Base-by-base conservation (phyloP, 2,329 filamentous ascomycete genomes). In the Phyllosticta capitalensis region DNA sequence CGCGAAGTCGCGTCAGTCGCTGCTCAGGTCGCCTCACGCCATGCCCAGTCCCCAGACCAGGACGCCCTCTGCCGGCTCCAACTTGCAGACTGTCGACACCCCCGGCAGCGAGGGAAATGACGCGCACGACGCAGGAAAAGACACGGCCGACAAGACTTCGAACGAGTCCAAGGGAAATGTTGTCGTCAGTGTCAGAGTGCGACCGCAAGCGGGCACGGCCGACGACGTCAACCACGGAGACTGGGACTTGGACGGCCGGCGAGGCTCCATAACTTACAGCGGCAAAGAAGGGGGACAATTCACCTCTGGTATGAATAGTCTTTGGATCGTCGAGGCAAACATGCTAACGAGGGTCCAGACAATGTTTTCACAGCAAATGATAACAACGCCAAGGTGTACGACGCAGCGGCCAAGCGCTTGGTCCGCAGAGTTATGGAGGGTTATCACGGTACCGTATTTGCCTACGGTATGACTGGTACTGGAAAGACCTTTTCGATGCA, bases 401-500 rank as follows among this genome's bases (percentile, higher is more conserved):
- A 99, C 74, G 86, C 92, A 63, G 89, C 85, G 52, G 94, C 94
- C 51, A 97, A 97, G 75, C 88, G 94, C 63, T 80, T 99, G 56
- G 94, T 99, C 53, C 88, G 94, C 66, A 83, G 94, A 67, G 94
- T 99, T 55, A 99, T 99, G 94, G 94, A 99, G 77, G 94, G 94
- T 50, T 99, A 97, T 72, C 92, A 97, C 69, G 94, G 92, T 61
- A 99, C 94, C 0, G 94, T 99, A 22, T 97, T 99, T 72, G 92
- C 92, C 19, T 99, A 99, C 72, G 94, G 94, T 69, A 97, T 97
- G 92, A 99, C 94, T 3, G 94, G 94, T 63, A 97, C 94, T 0
- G 94, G 94, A 66, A 99, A 99, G 78, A 99, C 94, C 0, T 99
- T 97, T 72, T 97, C 92, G 48, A 99, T 99, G 94, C 94, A 99